phyloP scores from a whole-genome alignment of 176 grass and related monocot genomes.

The Melocanna baccifera region DNA sequence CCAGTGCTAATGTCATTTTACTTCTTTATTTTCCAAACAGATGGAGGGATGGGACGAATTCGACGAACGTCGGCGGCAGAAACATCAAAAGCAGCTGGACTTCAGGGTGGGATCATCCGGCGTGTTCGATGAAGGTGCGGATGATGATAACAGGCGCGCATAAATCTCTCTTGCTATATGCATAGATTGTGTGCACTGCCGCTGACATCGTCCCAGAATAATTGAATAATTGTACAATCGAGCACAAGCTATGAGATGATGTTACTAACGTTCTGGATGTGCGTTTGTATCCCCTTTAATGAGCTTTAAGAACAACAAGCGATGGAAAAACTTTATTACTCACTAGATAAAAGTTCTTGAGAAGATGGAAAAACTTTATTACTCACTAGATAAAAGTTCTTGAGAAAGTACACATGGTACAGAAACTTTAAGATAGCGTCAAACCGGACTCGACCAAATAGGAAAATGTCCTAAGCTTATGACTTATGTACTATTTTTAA shows the following conservation, averaged over 20 bases:
- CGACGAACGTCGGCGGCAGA: conserved; percentile 67
- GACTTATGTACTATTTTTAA: background rate
- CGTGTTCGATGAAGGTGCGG: conserved; percentile 89
- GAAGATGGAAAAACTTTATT: background rate
- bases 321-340: background rate
- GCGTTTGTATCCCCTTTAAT: background rate
- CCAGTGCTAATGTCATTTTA: background rate
- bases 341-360: background rate
- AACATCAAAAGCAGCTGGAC: conserved; percentile 96
- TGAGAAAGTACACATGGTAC: background rate
- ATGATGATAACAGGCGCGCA: conserved; percentile 54
- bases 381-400: background rate
- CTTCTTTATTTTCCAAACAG: conserved; percentile 25
- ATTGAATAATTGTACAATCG: background rate
- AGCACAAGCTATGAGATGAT: background rate
- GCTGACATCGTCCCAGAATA: background rate
- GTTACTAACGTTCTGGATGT: background rate
- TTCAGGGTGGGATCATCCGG: conserved; percentile 91
- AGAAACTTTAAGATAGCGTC: background rate
- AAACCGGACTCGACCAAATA: background rate
- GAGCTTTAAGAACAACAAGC: background rate
- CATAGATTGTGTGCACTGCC: background rate
- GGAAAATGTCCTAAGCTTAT: background rate
- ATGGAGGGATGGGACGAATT: conserved; percentile 91
- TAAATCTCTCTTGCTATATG: background rate